Evolutionary conservation across 768 basidiomycete species (phyloP).

Genomic region (Mycena indigotica): DNA sequence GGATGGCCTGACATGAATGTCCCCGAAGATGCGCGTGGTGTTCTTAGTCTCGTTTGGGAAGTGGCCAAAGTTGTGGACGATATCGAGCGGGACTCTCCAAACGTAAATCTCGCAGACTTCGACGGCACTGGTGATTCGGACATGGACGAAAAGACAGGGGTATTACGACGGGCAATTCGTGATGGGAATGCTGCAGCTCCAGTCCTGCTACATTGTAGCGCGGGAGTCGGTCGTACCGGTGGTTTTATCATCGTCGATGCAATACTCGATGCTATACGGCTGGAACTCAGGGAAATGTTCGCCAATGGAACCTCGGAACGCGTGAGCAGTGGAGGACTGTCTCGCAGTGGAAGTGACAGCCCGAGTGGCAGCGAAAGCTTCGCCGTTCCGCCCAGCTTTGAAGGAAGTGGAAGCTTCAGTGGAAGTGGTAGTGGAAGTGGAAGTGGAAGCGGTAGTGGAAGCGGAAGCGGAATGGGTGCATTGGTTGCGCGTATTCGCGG

Average conservation of each 20-base stretch:
- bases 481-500: conserved; percentile 14
- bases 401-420: no score
- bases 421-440: background rate
- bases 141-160: conserved; percentile 57
- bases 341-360: conserved; percentile 2
- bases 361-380: background rate
- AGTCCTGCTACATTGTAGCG: conserved; percentile 86
- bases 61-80: conserved; percentile 55
- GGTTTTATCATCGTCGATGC: conserved; percentile 91
- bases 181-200: conserved; percentile 58
- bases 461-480: conserved; percentile 2
- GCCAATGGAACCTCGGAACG: background rate
- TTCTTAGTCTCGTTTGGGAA: conserved; percentile 73
- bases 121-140: conserved; percentile 30
- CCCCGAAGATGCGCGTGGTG: conserved; percentile 76
- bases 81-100: conserved; percentile 15
- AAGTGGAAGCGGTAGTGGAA: conserved; percentile 1
- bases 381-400: background rate
- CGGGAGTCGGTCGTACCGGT: conserved; percentile 93
- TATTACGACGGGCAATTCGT: conserved; percentile 54
- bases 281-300: conserved; percentile 48
- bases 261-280: conserved; percentile 71
- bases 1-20: conserved; percentile 98
- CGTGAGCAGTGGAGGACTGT: background rate
- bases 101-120: background rate